Base-by-base conservation (phyloP, 2,329 filamentous ascomycete genomes). In the Trichoderma atrobrunneum region DNA sequence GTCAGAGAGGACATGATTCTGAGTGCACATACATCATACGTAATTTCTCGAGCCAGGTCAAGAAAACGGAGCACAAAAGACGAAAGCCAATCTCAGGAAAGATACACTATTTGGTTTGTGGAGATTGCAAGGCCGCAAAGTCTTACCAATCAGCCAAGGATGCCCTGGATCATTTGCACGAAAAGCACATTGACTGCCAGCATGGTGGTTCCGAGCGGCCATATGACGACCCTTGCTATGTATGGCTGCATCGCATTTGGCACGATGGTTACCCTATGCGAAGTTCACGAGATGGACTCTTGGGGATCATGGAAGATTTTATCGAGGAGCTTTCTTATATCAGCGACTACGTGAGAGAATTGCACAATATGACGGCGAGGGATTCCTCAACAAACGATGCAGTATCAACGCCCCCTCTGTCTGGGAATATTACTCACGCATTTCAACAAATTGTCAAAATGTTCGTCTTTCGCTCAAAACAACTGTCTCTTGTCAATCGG, bases 181-280 rank as follows among this genome's bases (percentile, higher is more conserved):
- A 26, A 39, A 57, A 54, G 10, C 70, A 72, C 18, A 60, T 60
- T 14, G 26, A 68, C 21, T 72, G 62, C 51, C 16, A 14, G 7
- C 64, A 39, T 56, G n/a, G 10, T 14, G 30, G 51, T 2, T 59
- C 16, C 18, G 43, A 43, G 5, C 24, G 68, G 16, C 70, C 70
- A 30, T 71, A 68, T 7, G 70, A 72, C 12, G 70, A 72, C 26
- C 70, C 62, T 36, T 72, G 70, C 30, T 72, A 67, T 43, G 70
- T 60, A 43, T 72, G 70, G 70, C 36, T 72, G 12, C 39, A 34
- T 63, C 59, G 59, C 14, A 56, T 56, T n/a, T 56, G 60, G 68
- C 32, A 56, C 2, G 26, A 62, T 12, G 32, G 60, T 1, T 61
- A 69, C 18, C 54, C 54, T 2, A n/a, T 69, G 18, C 26, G 48